phyloP scores from a whole-genome alignment of 495 filamentous ascomycete species.

The Xylaria palmicola region DNA sequence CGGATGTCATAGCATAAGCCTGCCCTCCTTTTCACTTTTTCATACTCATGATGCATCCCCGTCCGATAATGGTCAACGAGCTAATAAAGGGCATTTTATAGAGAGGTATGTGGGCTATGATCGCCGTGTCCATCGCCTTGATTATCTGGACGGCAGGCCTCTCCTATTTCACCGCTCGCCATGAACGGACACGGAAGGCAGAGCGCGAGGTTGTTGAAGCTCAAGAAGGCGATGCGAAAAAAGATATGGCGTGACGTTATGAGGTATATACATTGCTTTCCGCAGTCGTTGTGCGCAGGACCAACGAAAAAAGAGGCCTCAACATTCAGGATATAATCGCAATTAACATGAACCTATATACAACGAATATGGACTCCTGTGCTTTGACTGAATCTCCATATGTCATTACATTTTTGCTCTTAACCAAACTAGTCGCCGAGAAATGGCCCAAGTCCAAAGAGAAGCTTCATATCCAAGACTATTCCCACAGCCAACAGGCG shows the following conservation, averaged over 20 bases:
- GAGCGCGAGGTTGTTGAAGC: slow-evolving; percentile 6
- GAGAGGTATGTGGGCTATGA: slow-evolving; percentile 61
- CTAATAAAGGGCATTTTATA: slow-evolving; percentile 24
- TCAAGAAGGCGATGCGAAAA: not conserved
- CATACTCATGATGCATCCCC: not conserved
- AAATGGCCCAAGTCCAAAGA: not conserved
- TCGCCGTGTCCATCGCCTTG: slow-evolving; percentile 51
- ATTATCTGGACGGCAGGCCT: slow-evolving; percentile 50
- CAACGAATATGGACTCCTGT: not conserved
- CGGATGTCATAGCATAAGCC: not conserved
- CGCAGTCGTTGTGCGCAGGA: not conserved
- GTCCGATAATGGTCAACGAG: not conserved
- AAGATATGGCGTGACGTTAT: not conserved
- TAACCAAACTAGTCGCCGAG: not conserved
- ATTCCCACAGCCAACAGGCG: not conserved
- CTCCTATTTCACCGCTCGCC: slow-evolving; percentile 36
- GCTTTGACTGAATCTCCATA: not conserved
- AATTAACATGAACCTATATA: not conserved
- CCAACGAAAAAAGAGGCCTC: not conserved
- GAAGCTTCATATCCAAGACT: not conserved
- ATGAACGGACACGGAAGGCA: slow-evolving; percentile 30
- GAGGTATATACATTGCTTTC: not conserved
- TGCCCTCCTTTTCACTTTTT: not conserved
- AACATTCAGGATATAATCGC: not conserved
- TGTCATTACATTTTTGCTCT: not conserved